phyloP scores from a whole-genome alignment of 2,329 filamentous ascomycete genomes.

The Graphilbum ipis-grandicollis region DNA sequence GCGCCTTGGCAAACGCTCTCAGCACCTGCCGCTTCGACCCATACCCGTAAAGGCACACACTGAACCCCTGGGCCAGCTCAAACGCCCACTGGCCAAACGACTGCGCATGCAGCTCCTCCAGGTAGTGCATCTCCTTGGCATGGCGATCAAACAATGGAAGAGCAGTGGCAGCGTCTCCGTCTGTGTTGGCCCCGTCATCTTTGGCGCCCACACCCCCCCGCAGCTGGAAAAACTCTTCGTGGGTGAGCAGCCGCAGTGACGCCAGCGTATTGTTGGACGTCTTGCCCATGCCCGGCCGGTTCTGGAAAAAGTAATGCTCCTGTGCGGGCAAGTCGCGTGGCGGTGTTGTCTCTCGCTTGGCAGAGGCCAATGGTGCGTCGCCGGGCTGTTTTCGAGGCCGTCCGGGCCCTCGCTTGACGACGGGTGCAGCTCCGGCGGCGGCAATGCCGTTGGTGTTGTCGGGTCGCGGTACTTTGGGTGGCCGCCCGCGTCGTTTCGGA shows the following conservation, averaged over 20 bases:
- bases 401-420: conserved; percentile 11
- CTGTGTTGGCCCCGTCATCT: background rate
- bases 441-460: background rate
- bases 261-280: conserved; percentile 77
- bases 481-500: conserved; percentile 24
- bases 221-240: conserved; percentile 76
- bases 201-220: conserved; percentile 37
- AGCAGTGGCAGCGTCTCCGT: conserved; percentile 22
- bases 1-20: conserved; percentile 55
- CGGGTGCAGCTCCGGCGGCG: conserved; percentile 18
- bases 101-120: conserved; percentile 58
- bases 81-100: conserved; percentile 88
- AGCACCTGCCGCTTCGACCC: conserved; percentile 72
- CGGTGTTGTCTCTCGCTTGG: conserved; percentile 43
- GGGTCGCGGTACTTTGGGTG: conserved; percentile 4
- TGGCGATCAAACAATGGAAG: conserved; percentile 43
- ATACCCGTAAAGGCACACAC: conserved; percentile 80
- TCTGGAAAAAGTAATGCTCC: conserved; percentile 88
- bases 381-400: conserved; percentile 23
- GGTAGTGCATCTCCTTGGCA: conserved; percentile 22
- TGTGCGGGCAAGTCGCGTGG: conserved; percentile 70
- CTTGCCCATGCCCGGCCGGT: conserved; percentile 61
- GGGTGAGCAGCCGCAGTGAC: conserved; percentile 59
- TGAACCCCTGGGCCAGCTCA: conserved; percentile 74
- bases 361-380: background rate